These are phyloP conservation scores for Stereocaulon alpinum DNA, from an alignment of 495 filamentous ascomycete species.

Conservation along the genomic window DNA sequence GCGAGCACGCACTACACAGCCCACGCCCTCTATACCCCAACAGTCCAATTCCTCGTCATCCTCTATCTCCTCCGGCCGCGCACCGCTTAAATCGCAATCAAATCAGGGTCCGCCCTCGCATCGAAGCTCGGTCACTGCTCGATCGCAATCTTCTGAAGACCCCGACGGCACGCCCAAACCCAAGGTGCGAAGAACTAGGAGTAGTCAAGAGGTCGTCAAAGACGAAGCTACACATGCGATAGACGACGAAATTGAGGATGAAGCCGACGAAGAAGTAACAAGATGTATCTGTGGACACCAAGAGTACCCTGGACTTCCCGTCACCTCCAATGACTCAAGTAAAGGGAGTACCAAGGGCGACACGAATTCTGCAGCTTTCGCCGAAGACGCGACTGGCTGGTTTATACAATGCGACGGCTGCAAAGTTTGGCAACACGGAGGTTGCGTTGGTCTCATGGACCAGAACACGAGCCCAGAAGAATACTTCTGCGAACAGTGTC, in stretches of 20 bases:
- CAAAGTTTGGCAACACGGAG: constrained; percentile 98
- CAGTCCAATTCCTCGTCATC: constrained; percentile 67
- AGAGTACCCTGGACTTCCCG: constrained; percentile 87
- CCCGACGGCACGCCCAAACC: constrained; percentile 43
- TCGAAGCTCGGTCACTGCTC: constrained; percentile 59
- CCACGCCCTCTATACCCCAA: constrained; percentile 53
- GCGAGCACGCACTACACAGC: constrained; percentile 74
- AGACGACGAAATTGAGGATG: constrained; percentile 54
- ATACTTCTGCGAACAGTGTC: constrained; percentile 95
- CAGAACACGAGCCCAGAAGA: constrained; percentile 85
- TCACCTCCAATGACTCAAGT: constrained; percentile 47
- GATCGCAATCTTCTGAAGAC: constrained; percentile 74
- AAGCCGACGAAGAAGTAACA: constrained; percentile 78
- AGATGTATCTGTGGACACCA: constrained; percentile 89
- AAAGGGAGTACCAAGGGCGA: constrained; percentile 41
- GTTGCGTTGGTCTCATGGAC: constrained; percentile 94
- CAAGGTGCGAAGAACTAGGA: constrained; percentile 63
- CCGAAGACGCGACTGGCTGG: constrained; percentile 83
- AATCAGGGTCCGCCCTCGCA: constrained; percentile 64
- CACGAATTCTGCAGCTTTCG: constrained; percentile 43
- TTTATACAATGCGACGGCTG: constrained; percentile 98
- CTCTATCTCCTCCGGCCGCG: constrained; percentile 55
- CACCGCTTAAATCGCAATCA: constrained; percentile 59
- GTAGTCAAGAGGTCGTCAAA: constrained; percentile 51
- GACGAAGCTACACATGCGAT: constrained; percentile 44